Evolutionary conservation across 2,329 filamentous ascomycete genomes (phyloP).

Genomic region (Fonsecaea nubica): DNA sequence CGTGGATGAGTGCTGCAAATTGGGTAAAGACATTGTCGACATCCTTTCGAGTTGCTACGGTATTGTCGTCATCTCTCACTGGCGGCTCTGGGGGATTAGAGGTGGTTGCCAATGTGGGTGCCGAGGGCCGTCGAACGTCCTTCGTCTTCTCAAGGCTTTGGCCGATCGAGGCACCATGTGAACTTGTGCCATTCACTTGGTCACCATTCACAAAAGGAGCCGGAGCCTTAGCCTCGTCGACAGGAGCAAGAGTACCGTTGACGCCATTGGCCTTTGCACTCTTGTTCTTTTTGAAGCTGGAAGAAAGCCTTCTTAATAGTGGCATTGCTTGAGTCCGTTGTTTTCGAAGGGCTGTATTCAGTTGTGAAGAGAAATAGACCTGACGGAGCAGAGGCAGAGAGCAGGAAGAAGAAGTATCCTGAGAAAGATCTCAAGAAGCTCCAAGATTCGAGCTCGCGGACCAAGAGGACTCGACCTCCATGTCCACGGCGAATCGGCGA

Average conservation of each 20-base stretch:
- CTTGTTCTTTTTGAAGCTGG: slow-evolving; percentile 27
- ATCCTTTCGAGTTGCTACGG: slow-evolving; percentile 48
- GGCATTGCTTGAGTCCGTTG: slow-evolving; percentile 18
- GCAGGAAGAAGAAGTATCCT: background rate
- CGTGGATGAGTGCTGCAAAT: slow-evolving; percentile 57
- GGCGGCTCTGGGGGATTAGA: slow-evolving; percentile 12
- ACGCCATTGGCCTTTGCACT: slow-evolving; percentile 9
- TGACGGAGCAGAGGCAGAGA: background rate
- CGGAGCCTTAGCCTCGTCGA: slow-evolving; percentile 29
- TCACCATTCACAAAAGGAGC: slow-evolving; percentile 36
- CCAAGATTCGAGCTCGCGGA: background rate
- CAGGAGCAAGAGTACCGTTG: slow-evolving; percentile 16
- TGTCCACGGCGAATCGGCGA: background rate
- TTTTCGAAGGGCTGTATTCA: background rate
- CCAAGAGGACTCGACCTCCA: background rate
- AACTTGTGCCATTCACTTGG: slow-evolving; percentile 25
- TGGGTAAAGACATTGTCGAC: slow-evolving; percentile 51
- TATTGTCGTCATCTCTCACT: slow-evolving; percentile 39
- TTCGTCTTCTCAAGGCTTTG: slow-evolving; percentile 32
- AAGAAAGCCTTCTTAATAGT: slow-evolving; percentile 26
- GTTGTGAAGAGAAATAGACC: background rate
- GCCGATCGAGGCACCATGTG: slow-evolving; percentile 24
- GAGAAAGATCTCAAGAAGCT: background rate
- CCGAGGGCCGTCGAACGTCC: slow-evolving; percentile 19
- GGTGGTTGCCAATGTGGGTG: slow-evolving; percentile 11